Evolutionary conservation across 2,329 filamentous ascomycete genomes (phyloP).

Genomic region (Penicillium sp.): DNA sequence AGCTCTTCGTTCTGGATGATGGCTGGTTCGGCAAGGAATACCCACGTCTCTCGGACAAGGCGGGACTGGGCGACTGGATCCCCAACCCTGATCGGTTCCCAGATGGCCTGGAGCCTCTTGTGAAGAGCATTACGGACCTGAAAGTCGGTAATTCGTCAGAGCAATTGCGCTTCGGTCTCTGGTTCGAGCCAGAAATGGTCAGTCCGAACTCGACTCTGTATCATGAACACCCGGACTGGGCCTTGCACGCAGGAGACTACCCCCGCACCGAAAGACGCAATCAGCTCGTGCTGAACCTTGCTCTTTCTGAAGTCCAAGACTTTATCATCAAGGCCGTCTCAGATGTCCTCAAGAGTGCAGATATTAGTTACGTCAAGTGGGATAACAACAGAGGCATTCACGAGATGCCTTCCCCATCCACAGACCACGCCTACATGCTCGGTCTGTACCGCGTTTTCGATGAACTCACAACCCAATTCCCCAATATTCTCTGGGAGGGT

Average conservation of each 20-base stretch:
- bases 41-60: constrained; percentile 56
- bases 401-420: constrained; percentile 55
- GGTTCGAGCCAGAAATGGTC: constrained; percentile 69
- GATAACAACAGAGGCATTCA: constrained; percentile 66
- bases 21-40: constrained; percentile 66
- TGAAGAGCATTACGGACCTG: constrained; percentile 52
- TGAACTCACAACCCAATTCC: constrained; percentile 58
- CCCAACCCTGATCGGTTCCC: constrained; percentile 60
- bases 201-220: constrained; percentile 63
- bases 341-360: constrained; percentile 52
- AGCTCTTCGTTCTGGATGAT: constrained; percentile 64
- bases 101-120: constrained; percentile 53
- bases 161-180: constrained; percentile 60
- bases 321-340: constrained; percentile 59
- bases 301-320: constrained; percentile 60
- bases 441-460: constrained; percentile 64
- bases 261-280: constrained; percentile 55
- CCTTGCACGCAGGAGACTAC: constrained; percentile 56
- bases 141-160: constrained; percentile 48
- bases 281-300: constrained; percentile 63
- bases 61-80: constrained; percentile 63
- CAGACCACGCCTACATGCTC: constrained; percentile 60
- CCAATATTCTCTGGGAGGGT: constrained; percentile 64
- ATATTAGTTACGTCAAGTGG: constrained; percentile 65
- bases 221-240: constrained; percentile 63